Evolutionary conservation across 2,329 filamentous ascomycete species (phyloP).

Genomic region (Colletotrichum tabaci): DNA sequence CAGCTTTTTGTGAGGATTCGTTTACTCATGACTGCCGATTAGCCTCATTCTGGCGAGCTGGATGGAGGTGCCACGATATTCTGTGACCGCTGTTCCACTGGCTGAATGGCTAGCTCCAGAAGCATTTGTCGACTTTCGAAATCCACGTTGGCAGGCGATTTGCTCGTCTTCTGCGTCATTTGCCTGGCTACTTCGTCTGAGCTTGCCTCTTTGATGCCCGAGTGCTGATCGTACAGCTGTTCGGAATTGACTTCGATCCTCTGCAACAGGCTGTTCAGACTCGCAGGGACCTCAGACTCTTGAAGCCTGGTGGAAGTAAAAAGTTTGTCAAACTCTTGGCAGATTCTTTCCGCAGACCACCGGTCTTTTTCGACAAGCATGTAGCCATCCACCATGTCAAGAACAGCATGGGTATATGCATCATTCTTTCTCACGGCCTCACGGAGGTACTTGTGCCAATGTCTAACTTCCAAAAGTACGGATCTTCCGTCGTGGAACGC

Average conservation of each 20-base stretch:
- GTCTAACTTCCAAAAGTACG: not conserved
- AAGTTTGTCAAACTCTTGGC: not conserved
- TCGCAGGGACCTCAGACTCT: not conserved
- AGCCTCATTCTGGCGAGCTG: no score
- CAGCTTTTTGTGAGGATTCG: no score
- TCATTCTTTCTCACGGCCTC: conserved; percentile 42
- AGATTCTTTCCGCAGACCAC: not conserved
- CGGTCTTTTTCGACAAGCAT: conserved; percentile 42
- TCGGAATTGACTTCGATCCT: conserved; percentile 6
- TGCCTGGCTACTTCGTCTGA: no score
- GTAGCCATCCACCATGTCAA: conserved; percentile 47
- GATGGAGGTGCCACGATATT: no score
- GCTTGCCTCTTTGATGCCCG: not conserved
- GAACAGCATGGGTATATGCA: conserved; percentile 41
- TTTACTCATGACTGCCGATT: no score
- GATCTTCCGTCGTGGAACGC: conserved; percentile 1
- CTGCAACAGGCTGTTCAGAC: not conserved
- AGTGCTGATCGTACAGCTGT: not conserved
- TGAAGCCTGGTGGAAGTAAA: not conserved
- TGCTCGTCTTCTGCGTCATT: no score
- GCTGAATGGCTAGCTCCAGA: conserved; percentile 3
- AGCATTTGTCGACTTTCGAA: not conserved
- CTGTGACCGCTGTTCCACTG: conserved; percentile 1
- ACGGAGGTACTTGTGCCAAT: conserved; percentile 23
- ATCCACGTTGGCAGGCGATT: not conserved